phyloP scores from a whole-genome alignment of 306 rosid genomes.

The Cucumis hystrix region DNA sequence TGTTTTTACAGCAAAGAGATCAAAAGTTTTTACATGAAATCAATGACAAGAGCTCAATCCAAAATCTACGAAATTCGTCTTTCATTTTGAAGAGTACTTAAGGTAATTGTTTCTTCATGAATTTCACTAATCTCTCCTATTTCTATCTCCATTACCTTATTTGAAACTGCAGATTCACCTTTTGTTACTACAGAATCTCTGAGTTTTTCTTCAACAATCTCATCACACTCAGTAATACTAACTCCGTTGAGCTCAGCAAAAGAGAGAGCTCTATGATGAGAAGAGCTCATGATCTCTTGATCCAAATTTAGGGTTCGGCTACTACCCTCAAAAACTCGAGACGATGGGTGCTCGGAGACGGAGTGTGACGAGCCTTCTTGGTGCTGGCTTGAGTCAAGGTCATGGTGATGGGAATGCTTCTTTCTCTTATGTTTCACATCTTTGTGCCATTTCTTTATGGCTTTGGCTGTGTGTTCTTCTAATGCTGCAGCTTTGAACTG shows the following conservation, averaged over 20 bases:
- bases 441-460: slow-evolving; percentile 33
- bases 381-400: background rate
- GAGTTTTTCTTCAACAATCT: background rate
- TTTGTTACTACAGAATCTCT: background rate
- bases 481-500: slow-evolving; percentile 28
- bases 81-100: background rate
- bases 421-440: slow-evolving; percentile 32
- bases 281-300: background rate
- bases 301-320: background rate
- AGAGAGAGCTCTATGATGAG: background rate
- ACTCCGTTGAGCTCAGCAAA: background rate
- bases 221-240: background rate
- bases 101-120: background rate
- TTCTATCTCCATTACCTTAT: background rate
- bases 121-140: background rate
- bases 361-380: slow-evolving; percentile 2
- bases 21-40: background rate
- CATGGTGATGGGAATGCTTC: background rate
- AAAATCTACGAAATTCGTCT: background rate
- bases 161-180: background rate
- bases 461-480: slow-evolving; percentile 28
- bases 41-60: background rate
- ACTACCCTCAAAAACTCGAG: background rate
- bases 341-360: background rate
- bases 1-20: background rate